Conservation (phyloP, 2,329 filamentous ascomycete genomes). For the Zarea fungicola region DNA sequence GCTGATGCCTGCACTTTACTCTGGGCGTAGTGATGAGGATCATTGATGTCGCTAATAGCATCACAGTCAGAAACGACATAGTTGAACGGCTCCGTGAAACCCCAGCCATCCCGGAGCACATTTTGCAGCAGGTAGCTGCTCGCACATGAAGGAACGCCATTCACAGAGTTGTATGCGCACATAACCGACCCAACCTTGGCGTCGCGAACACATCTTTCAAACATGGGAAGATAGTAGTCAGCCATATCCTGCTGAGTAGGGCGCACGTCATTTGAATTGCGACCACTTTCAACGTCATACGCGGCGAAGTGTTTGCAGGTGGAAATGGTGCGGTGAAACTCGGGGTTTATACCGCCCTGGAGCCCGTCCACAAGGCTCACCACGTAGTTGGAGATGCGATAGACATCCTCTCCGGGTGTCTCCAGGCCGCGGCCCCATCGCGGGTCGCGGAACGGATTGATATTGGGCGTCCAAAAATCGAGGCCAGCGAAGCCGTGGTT, state of each 20-base stretch:
- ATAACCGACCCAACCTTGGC: constrained; percentile 53
- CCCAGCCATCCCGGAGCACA: constrained; percentile 61
- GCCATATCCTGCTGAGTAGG: constrained; percentile 57
- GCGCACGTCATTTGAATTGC: constrained; percentile 50
- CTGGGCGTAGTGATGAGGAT: constrained; percentile 34
- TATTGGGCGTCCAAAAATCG: constrained; percentile 62
- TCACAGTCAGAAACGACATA: constrained; percentile 64
- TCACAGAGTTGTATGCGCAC: constrained; percentile 60
- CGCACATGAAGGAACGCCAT: constrained; percentile 61
- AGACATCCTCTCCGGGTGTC: constrained; percentile 54
- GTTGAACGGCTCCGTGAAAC: constrained; percentile 55
- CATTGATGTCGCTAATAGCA: constrained; percentile 53
- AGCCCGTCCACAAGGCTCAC: constrained; percentile 49
- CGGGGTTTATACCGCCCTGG: constrained; percentile 29
- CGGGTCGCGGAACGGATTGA: constrained; percentile 60
- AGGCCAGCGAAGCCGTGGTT: constrained; percentile 52
- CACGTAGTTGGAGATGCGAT: constrained; percentile 45
- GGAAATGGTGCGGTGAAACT: constrained; percentile 37
- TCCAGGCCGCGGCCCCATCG: constrained; percentile 58
- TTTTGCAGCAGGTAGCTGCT: constrained; percentile 57
- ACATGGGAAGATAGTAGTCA: constrained; percentile 64
- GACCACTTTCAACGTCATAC: constrained; percentile 50
- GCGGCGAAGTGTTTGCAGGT: constrained; percentile 57
- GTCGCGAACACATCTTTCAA: constrained; percentile 57
- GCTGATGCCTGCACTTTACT: constrained; percentile 30